These are phyloP conservation scores for Actinomortierella wolfii DNA, from an alignment of 371 early-diverging fungal genomes.

Conservation along the genomic window DNA sequence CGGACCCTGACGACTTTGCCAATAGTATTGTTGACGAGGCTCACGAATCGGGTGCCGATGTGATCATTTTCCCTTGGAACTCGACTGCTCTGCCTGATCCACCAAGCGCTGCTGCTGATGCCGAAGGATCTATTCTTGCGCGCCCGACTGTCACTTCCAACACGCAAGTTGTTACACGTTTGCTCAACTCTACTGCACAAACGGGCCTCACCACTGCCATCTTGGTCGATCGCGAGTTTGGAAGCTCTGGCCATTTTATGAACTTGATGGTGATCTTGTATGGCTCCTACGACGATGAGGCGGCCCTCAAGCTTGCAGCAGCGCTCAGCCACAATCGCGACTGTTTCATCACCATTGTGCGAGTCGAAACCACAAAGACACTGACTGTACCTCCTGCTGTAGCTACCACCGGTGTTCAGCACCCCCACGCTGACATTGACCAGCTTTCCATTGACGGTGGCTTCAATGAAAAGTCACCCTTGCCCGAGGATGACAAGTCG, in stretches of 20 bases:
- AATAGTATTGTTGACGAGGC: conserved; percentile 57
- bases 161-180: conserved; percentile 26
- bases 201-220: conserved; percentile 28
- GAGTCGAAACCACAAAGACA: conserved; percentile 14
- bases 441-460: too few relatives aligned
- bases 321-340: conserved; percentile 20
- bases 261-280: conserved; percentile 35
- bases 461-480: neutral
- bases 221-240: conserved; percentile 43
- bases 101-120: neutral
- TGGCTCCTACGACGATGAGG: conserved; percentile 37
- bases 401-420: too few relatives aligned
- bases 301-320: conserved; percentile 27
- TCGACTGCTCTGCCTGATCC: conserved; percentile 40
- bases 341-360: conserved; percentile 25
- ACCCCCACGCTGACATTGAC: too few relatives aligned
- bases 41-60: conserved; percentile 41
- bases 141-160: conserved; percentile 33
- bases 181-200: conserved; percentile 22
- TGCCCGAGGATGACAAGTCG: conserved; percentile 20
- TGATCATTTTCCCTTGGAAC: conserved; percentile 58
- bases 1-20: conserved; percentile 60
- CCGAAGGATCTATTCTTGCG: conserved; percentile 5
- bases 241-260: conserved; percentile 30
- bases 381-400: too few relatives aligned